These are phyloP conservation scores for Hypericum androsaemum DNA, from an alignment of 345 rosid genomes.

Conservation along the genomic window DNA sequence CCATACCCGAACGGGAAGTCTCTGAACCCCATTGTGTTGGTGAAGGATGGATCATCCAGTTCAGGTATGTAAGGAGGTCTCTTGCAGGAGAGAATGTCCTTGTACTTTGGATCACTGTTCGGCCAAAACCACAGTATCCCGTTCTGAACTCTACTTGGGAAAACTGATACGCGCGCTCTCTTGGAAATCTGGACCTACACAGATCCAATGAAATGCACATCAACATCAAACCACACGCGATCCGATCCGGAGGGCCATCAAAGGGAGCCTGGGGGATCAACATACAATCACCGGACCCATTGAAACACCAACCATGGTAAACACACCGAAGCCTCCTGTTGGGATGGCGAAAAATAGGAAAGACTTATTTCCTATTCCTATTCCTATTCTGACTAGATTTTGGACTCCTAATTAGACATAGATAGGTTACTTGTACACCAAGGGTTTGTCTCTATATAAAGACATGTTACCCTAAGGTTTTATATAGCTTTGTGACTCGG, in stretches of 20 bases:
- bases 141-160: neutral
- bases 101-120: neutral
- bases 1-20: neutral
- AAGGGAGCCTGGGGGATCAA: neutral
- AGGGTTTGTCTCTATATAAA: no score
- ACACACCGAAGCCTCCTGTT: neutral
- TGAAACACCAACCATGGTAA: constrained; percentile 2
- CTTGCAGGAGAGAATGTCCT: neutral
- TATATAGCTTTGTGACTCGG: no score
- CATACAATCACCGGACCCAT: neutral
- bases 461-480: no score
- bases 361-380: no score
- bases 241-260: neutral
- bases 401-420: no score
- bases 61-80: neutral
- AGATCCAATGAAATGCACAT: neutral
- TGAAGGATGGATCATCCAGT: constrained; percentile 2
- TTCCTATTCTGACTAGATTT: no score
- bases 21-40: neutral
- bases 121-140: constrained; percentile 1
- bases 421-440: no score
- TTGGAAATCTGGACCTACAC: neutral
- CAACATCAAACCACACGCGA: neutral
- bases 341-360: no score
- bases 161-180: neutral